Evolutionary conservation across 371 early-diverging fungal species (phyloP).

Genomic region (Rhizopus microsporus): DNA sequence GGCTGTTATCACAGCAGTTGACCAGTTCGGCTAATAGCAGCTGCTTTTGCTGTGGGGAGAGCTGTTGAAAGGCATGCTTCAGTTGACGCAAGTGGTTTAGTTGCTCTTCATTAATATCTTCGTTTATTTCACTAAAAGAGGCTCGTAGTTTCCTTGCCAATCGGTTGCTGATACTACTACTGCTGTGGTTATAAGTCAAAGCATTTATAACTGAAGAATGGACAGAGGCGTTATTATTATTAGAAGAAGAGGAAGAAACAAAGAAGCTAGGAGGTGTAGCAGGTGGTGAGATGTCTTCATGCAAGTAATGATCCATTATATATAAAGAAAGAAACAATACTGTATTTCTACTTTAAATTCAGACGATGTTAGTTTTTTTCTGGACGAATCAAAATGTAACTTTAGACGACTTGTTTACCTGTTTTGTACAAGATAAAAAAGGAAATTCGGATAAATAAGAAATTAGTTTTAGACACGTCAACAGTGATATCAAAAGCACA

Average conservation of each 20-base stretch:
- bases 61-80: constrained; percentile 49
- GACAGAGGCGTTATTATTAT: constrained; percentile 5
- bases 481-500: too few relatives aligned
- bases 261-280: constrained; percentile 50
- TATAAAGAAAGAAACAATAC: constrained; percentile 1
- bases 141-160: constrained; percentile 31
- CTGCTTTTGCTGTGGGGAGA: constrained; percentile 42
- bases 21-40: constrained; percentile 52
- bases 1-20: constrained; percentile 56
- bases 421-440: too few relatives aligned
- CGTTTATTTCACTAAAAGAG: constrained; percentile 3
- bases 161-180: constrained; percentile 11
- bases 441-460: too few relatives aligned
- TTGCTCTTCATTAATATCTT: constrained; percentile 35
- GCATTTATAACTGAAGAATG: constrained; percentile 18
- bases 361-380: too few relatives aligned
- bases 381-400: too few relatives aligned
- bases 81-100: constrained; percentile 34
- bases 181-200: constrained; percentile 8
- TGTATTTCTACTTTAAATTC: too few relatives aligned
- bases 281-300: constrained; percentile 50
- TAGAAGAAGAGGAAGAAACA: constrained; percentile 19
- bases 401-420: too few relatives aligned
- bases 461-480: too few relatives aligned
- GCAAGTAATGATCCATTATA: constrained; percentile 16